These are phyloP conservation scores for Nicotiana rustica DNA, from an alignment of 305 asterid genomes.

Conservation along the genomic window DNA sequence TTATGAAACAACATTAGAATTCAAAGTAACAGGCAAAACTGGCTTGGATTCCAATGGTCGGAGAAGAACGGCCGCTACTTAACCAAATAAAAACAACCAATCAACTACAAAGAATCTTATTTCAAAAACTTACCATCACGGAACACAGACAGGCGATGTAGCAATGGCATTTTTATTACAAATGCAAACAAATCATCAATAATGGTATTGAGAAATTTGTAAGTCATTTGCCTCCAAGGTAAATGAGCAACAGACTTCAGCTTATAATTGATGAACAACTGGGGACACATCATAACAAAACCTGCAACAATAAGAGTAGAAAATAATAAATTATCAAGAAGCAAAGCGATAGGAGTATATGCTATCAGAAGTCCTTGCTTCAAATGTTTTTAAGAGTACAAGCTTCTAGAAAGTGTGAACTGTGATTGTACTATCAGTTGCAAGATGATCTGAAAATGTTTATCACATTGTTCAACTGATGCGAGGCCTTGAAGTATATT, in stretches of 20 bases:
- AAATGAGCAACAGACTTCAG: slow-evolving; percentile 94
- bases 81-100: slow-evolving; percentile 21
- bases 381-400: background rate
- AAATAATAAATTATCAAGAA: slow-evolving; percentile 25
- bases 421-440: background rate
- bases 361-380: slow-evolving; percentile 13
- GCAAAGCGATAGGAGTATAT: background rate
- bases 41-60: background rate
- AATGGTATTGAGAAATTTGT: slow-evolving; percentile 92
- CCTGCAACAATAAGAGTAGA: slow-evolving; percentile 58
- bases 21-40: slow-evolving; percentile 1
- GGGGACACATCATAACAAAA: slow-evolving; percentile 99
- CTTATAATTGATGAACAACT: slow-evolving; percentile 92
- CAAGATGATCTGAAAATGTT: slow-evolving; percentile 2
- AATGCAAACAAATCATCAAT: slow-evolving; percentile 98
- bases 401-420: background rate
- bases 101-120: background rate
- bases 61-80: slow-evolving; percentile 14
- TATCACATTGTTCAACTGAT: background rate
- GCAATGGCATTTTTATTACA: slow-evolving; percentile 93
- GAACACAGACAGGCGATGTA: slow-evolving; percentile 97
- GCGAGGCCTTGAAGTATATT: background rate
- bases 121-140: slow-evolving; percentile 86
- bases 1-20: slow-evolving; percentile 12
- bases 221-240: slow-evolving; percentile 99